Base-by-base conservation (phyloP, 75 land plant species). In the Pseudotsuga menziesii region DNA sequence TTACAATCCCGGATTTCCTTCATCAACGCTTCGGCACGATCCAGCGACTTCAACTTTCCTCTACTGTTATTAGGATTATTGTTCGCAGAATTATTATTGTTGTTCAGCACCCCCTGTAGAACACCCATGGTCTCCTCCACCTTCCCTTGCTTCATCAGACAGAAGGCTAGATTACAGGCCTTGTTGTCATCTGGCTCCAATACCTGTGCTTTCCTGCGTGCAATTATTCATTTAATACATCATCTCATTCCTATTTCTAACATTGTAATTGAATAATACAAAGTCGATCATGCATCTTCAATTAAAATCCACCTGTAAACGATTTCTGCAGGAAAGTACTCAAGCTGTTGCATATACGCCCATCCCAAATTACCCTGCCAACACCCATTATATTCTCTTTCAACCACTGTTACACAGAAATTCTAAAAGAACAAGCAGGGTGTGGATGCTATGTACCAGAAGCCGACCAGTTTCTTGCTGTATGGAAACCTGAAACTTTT, bases 401-500 rank as follows among this genome's bases (percentile, higher is more conserved):
- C 54, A 48, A 48, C 54, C 54, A 48, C 48, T 48, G 54, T 48
- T 48, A 48, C 54, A 48, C 54, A 9, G 54, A 48, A 48, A 48
- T 48, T 2, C 54, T 48, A 48, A 48, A 48, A 48, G 54, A 8
- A 48, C 54, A 48, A 11, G 54, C 9, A 48, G 12, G 54, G 9
- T 32, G 20, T 77, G 2, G 9, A 48, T 48, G 60, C n/a, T 58
- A 5, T 71, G 39, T 89, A 94, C 97, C 89, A 96, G 81, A 41
- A 94, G 83, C 36, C 99, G 83, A 20, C 92, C 80, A 2, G 90
- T 93, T 66, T 96, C 99, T 63, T 96, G 97, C 79, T 85, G 90
- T 71, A 96, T 81, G 4, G 99, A 94, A 69, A 96, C 93, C 61
- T 96, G 98, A 61, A 96, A 94, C 79, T 91, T 96, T 82, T 89